Conservation (phyloP, 257 asterid species). For the Leonotis leonurus region DNA sequence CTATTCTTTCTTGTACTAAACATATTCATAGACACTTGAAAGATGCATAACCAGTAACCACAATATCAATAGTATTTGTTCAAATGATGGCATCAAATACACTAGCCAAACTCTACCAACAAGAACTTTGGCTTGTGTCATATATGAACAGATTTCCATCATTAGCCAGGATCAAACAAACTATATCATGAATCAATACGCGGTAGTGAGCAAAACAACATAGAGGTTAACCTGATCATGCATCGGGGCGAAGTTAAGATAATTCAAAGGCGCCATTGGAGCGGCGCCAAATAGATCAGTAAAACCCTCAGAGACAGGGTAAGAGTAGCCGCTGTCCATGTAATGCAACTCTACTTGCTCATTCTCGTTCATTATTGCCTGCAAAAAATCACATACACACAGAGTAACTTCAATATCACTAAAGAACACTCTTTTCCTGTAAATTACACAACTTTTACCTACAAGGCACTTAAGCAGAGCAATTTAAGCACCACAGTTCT, state of each 20-base stretch:
- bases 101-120: background rate
- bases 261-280: slow-evolving; percentile 42
- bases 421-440: background rate
- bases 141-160: too few species aligned
- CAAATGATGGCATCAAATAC: background rate
- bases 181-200: background rate
- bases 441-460: background rate
- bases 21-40: background rate
- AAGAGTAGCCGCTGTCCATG: slow-evolving; percentile 45
- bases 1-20: too few species aligned
- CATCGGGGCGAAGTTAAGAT: slow-evolving; percentile 41
- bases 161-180: background rate
- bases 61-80: background rate
- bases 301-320: slow-evolving; percentile 45
- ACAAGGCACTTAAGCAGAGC: background rate
- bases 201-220: background rate
- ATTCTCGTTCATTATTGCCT: slow-evolving; percentile 44
- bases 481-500: background rate
- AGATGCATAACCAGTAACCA: background rate
- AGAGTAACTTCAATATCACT: slow-evolving; percentile 5
- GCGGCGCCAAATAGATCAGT: slow-evolving; percentile 42
- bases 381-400: background rate
- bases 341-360: slow-evolving; percentile 48
- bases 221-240: slow-evolving; percentile 44
- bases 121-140: background rate